Evolutionary conservation across 2,329 filamentous ascomycete genomes (phyloP), one percentile per base, ranked within the genome.

Genomic region (Aspergillus cejpii): DNA sequence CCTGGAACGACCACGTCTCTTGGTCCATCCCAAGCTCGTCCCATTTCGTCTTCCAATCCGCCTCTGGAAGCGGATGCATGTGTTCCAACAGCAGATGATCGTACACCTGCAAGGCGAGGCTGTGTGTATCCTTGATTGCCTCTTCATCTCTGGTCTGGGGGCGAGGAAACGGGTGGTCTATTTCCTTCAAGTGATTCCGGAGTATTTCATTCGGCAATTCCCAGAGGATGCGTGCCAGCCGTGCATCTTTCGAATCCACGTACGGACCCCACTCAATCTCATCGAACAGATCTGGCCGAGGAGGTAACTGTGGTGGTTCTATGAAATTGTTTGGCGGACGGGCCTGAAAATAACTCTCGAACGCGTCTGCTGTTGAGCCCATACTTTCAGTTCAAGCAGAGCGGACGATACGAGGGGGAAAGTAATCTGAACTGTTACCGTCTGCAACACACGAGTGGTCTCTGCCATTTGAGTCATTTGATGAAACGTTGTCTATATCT

Each of bases 51-150:
- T 42, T 38, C 38, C 50, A 58, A 1, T 54, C 37, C 3, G 47
- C 39, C 0, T 48, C 40, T 5, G 46, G 27, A 3, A 52, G 11
- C 2, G 62, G 60, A 12, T 58, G 15, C 3, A 55, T 12, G 10
- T 50, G 48, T 12, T 54, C 44, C 12, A 36, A 41, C 47, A 61
- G 56, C 38, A 66, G 21, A 45, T 59, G 54, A 33, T 66, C 59
- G 36, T 67, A 66, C 6, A 67, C 59, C 39, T 64, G 63, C 20
- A 47, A 37, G 12, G 51, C 59, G 6, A 65, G 49, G 14, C 48
- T 54, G 36, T 61, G 49, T 12, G 47, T 45, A n/a, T 50, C 36
- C 1, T 36, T 26, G 26, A 11, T 14, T 10, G 39, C 15, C 11
- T 45, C 17, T 42, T 19, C 3, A 26, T 50, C 31, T 8, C 21